Conservation (phyloP, 192 early-diverging fungal genomes). For the Spizellomyces punctatus region DNA sequence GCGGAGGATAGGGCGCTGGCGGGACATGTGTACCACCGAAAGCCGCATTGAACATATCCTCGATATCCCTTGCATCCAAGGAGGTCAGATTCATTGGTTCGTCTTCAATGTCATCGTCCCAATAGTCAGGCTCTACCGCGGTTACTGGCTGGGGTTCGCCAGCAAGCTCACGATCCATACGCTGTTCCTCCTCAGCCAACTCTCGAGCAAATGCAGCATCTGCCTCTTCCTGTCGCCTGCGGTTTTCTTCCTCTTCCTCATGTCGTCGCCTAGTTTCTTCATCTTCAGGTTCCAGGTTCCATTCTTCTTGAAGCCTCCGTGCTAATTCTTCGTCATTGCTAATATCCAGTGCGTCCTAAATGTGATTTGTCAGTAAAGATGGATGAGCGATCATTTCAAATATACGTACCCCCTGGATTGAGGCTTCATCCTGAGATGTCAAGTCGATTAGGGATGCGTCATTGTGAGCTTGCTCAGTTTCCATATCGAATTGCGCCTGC, state of each 20-base stretch:
- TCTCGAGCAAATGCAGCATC: conserved; percentile 2
- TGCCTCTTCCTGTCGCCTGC: background rate
- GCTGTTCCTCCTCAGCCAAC: conserved; percentile 5
- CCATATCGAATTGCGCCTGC: background rate
- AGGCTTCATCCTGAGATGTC: conserved; percentile 15
- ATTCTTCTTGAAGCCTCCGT: conserved; percentile 6
- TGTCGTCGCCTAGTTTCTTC: background rate
- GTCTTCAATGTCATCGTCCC: background rate
- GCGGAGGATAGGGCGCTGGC: background rate
- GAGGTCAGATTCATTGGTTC: background rate
- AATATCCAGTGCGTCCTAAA: background rate
- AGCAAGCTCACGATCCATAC: background rate
- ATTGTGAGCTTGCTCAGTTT: background rate
- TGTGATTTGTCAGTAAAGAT: background rate
- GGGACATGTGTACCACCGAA: background rate
- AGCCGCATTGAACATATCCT: background rate
- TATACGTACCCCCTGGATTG: background rate
- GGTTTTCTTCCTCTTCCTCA: background rate
- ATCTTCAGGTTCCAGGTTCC: background rate
- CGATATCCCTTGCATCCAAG: background rate
- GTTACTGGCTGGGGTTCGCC: background rate
- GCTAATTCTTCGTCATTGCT: conserved; percentile 19
- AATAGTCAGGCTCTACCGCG: background rate
- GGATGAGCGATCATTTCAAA: background rate
- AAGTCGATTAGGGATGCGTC: conserved; percentile 7